Percentiles rank a stretch among this genome's conserved stretches.
Evolutionary conservation across 768 basidiomycete species (phyloP).

Genomic region (Rhizopogon vinicolor): DNA sequence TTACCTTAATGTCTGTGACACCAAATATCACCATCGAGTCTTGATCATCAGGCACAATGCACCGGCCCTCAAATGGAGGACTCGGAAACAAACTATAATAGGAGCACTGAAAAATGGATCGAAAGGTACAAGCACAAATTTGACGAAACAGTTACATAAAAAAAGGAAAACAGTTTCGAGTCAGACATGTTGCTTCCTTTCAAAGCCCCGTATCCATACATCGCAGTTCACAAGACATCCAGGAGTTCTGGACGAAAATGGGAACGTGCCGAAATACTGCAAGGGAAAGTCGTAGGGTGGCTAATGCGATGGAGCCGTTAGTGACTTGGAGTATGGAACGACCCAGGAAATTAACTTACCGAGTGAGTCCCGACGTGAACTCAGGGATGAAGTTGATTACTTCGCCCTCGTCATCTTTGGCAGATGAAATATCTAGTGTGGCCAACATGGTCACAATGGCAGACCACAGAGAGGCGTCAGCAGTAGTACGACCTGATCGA

Average conservation of each 20-base stretch:
- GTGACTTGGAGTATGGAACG: background rate
- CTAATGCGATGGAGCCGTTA: background rate
- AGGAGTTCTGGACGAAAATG: background rate
- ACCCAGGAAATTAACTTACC: background rate
- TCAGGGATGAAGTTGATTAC: constrained; percentile 1
- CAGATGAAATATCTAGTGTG: background rate
- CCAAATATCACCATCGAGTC: too few relatives aligned
- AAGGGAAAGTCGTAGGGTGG: background rate
- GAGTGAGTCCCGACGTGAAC: background rate
- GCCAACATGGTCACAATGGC: constrained; percentile 3
- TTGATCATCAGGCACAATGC: too few relatives aligned
- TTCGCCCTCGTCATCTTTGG: constrained; percentile 3
- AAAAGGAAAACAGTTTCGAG: too few relatives aligned
- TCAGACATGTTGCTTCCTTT: too few relatives aligned
- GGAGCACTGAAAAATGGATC: too few relatives aligned
- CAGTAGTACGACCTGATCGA: background rate
- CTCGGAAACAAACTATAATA: too few relatives aligned
- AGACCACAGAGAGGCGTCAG: background rate
- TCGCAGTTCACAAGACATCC: too few relatives aligned
- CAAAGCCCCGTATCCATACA: too few relatives aligned
- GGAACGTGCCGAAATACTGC: background rate
- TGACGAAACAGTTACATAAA: too few relatives aligned
- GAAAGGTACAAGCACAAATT: too few relatives aligned
- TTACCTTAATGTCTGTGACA: too few relatives aligned
- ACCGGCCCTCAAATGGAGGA: too few relatives aligned